Conservation (phyloP, 2,329 filamentous ascomycete species). For the Fusarium miscanthi region DNA sequence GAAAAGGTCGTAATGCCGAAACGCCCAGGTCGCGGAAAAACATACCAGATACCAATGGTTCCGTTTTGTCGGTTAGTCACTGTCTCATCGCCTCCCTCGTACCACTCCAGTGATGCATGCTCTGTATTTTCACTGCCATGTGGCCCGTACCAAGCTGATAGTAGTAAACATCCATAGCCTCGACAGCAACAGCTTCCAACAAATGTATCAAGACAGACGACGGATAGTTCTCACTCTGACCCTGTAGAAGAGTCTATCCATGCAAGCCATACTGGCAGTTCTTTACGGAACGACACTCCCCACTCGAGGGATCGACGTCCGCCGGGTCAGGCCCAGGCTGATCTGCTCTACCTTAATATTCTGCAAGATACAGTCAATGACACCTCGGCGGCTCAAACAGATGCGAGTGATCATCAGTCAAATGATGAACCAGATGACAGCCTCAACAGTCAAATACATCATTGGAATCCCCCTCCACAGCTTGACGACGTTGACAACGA, state of each 20-base stretch:
- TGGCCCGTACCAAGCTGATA: neutral
- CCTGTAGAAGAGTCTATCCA: neutral
- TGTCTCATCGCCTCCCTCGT: neutral
- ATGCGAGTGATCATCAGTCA: neutral
- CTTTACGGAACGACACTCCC: neutral
- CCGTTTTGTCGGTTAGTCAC: neutral
- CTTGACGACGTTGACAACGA: conserved; percentile 25
- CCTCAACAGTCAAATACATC: conserved; percentile 5
- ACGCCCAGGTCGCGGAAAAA: neutral
- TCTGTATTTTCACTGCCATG: neutral
- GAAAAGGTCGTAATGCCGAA: neutral
- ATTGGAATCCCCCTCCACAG: conserved; percentile 7
- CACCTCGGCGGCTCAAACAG: fast-evolving
- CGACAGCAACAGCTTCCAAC: neutral
- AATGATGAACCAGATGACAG: neutral
- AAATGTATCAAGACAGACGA: neutral
- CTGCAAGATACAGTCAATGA: conserved; percentile 18
- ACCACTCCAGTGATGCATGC: neutral
- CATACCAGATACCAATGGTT: neutral
- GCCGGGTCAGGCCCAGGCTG: neutral
- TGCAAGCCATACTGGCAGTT: neutral
- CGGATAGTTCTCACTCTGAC: neutral
- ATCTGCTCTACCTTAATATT: conserved; percentile 32
- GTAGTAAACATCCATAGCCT: neutral
- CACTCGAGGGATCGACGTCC: neutral